phyloP scores from a whole-genome alignment of 352 stramenopile species.

The Phytopythium boreale region DNA sequence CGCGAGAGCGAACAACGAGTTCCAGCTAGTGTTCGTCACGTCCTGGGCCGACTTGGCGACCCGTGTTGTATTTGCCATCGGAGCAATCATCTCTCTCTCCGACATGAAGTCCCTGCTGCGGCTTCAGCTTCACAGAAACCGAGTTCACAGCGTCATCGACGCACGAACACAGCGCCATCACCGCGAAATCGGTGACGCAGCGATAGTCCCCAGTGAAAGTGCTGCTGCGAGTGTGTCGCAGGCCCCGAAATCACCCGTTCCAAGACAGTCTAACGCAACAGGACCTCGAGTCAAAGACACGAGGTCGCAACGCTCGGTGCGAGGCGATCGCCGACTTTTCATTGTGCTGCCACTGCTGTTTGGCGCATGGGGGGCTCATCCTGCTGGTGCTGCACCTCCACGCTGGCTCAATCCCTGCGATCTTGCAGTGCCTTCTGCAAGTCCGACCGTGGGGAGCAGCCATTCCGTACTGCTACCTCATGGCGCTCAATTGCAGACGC shows the following conservation, averaged over 20 bases:
- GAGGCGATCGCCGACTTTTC: neutral
- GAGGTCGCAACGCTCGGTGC: neutral
- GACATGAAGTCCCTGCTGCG: constrained; percentile 20
- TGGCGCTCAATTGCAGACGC: constrained; percentile 30
- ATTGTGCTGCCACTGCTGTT: neutral
- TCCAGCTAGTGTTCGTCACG: constrained; percentile 19
- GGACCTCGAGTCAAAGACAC: neutral
- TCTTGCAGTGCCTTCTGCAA: constrained; percentile 10
- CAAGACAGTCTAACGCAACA: neutral
- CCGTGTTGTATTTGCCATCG: constrained; percentile 17
- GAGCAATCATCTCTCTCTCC: constrained; percentile 12
- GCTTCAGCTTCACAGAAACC: neutral
- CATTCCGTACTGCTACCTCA: constrained; percentile 18
- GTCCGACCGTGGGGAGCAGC: constrained; percentile 2
- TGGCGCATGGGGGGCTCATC: neutral
- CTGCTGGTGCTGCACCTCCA: neutral
- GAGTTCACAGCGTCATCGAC: neutral
- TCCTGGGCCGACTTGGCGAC: constrained; percentile 22
- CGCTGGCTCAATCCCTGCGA: neutral
- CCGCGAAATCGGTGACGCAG: neutral
- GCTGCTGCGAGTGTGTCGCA: neutral
- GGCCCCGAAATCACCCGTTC: neutral
- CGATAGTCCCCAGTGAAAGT: neutral
- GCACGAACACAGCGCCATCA: neutral
- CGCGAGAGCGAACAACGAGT: constrained; percentile 11